phyloP scores from a whole-genome alignment of 441 rosid genomes.

The Eutrema salsugineum region DNA sequence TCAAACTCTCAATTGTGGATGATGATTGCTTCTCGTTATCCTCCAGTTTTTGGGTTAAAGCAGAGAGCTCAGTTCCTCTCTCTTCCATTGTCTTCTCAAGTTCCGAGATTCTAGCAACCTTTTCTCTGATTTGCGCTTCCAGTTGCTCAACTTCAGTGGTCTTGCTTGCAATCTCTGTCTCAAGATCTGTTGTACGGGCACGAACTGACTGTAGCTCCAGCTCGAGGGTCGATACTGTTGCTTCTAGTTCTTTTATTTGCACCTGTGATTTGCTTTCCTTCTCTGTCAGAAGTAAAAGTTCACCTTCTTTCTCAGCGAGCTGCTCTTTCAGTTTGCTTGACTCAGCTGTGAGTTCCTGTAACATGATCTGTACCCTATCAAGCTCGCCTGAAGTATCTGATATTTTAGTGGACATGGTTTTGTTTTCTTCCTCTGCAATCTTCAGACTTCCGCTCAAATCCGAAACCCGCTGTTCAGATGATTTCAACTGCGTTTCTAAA shows the following conservation, averaged over 20 bases:
- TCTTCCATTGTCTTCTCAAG: constrained; percentile 43
- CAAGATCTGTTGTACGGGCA: constrained; percentile 46
- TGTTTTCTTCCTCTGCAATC: constrained; percentile 29
- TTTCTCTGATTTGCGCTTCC: constrained; percentile 43
- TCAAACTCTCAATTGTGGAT: constrained; percentile 51
- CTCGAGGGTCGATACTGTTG: constrained; percentile 46
- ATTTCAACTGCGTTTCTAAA: constrained; percentile 53
- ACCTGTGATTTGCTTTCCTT: constrained; percentile 51
- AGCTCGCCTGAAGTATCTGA: constrained; percentile 34
- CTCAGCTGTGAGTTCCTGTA: constrained; percentile 43
- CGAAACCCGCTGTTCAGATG: constrained; percentile 47
- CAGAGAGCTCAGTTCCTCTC: constrained; percentile 47
- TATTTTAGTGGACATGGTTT: constrained; percentile 38
- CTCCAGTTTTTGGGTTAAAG: constrained; percentile 48
- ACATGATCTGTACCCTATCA: constrained; percentile 36
- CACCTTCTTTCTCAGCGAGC: constrained; percentile 25
- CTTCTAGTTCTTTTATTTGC: constrained; percentile 49
- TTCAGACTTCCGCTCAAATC: constrained; percentile 47
- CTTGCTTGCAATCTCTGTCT: constrained; percentile 51
- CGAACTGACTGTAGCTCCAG: constrained; percentile 50
- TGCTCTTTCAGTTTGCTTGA: constrained; percentile 46
- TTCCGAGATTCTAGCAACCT: constrained; percentile 48
- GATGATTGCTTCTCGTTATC: constrained; percentile 51
- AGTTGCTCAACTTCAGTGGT: constrained; percentile 45
- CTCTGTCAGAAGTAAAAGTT: constrained; percentile 20